Base-by-base conservation (phyloP, 352 stramenopile genomes). In the Peronospora tabacina region DNA sequence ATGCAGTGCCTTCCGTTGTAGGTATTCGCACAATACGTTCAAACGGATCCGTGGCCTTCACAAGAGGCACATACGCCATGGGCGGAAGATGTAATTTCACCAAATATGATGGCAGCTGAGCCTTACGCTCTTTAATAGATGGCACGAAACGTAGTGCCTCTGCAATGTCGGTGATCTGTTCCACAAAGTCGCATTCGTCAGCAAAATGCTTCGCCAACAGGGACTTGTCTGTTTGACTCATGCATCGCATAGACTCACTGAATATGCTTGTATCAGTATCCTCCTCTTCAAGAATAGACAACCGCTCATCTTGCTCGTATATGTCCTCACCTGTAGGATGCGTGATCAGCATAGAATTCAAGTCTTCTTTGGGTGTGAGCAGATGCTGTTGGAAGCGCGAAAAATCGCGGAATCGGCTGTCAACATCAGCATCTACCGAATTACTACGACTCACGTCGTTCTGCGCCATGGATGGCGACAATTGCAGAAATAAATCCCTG, bases 101-200 rank as follows among this genome's bases (percentile, higher is more conserved):
- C 38, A 94, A 57, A 58, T 94, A 86, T 7, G 69, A 79, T 0
- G 80, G 75, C 16, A 95, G 52, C 0, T 79, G 72, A 38, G 85
- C 72, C 55, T 92, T 94, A 8, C 85, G 72, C 26, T 94, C 79
- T 20, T 78, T 61, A 46, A 90, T 70, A 28, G 75, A 81, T 10
- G 80, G 72, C n/a, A 95, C 76, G 30, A 93, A 91, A 3, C 85
- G 80, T 36, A 95, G 53, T 2, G 68, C 64, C 44, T 95, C 84
- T 0, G 84, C 78, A 51, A 94, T 89, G 41, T 90, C 79, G 2
- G 83, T 95, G 40, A 95, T 87, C 46, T 92, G 82, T 62, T 94
- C 69, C 7, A 95, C 84, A 46, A 95, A 95, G 44, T 90, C 75
- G 42, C 83, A 90, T 52, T 95, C 82, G 39, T 90, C 82, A 9